A percentile compares a stretch with the other conserved stretches of the same genome.
These are phyloP conservation scores for Avena insularis DNA, from an alignment of 176 grass and related monocot species.

Conservation along the genomic window DNA sequence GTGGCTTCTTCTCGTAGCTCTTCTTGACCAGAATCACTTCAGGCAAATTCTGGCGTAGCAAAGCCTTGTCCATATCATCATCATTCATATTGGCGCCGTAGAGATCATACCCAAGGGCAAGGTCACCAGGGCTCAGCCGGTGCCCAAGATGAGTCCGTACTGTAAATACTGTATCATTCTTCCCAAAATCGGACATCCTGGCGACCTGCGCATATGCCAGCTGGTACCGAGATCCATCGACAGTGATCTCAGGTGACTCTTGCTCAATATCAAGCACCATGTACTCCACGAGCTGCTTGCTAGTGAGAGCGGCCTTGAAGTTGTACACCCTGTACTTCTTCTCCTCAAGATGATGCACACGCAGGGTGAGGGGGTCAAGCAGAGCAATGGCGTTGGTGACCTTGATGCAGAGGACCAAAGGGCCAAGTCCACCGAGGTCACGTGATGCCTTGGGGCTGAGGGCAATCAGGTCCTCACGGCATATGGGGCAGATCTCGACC, in stretches of 20 bases:
- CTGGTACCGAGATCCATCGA: constrained; percentile 66
- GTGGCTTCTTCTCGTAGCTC: constrained; percentile 81
- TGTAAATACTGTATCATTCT: constrained; percentile 78
- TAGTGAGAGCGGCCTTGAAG: constrained; percentile 70
- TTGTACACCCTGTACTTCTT: constrained; percentile 77
- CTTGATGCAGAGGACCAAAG: constrained; percentile 79
- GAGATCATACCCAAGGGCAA: constrained; percentile 88
- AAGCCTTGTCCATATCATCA: constrained; percentile 71
- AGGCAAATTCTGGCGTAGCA: constrained; percentile 58
- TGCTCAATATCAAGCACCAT: constrained; percentile 83
- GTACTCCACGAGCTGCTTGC: constrained; percentile 90
- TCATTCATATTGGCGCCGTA: constrained; percentile 76
- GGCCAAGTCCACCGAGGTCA: constrained; percentile 79
- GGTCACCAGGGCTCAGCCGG: constrained; percentile 75
- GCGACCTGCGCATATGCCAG: constrained; percentile 82
- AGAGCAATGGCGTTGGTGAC: constrained; percentile 74
- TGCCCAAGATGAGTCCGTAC: constrained; percentile 85
- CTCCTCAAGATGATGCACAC: constrained; percentile 80
- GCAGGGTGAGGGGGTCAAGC: constrained; percentile 76
- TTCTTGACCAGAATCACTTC: constrained; percentile 93
- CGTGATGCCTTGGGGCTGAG: constrained; percentile 73
- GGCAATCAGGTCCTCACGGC: constrained; percentile 87
- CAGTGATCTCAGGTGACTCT: constrained; percentile 68
- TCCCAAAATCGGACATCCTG: constrained; percentile 74
- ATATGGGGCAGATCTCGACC: constrained; percentile 90